Conservation (phyloP, 2,329 filamentous ascomycete species). For the Ophiostoma novo-ulmi region DNA sequence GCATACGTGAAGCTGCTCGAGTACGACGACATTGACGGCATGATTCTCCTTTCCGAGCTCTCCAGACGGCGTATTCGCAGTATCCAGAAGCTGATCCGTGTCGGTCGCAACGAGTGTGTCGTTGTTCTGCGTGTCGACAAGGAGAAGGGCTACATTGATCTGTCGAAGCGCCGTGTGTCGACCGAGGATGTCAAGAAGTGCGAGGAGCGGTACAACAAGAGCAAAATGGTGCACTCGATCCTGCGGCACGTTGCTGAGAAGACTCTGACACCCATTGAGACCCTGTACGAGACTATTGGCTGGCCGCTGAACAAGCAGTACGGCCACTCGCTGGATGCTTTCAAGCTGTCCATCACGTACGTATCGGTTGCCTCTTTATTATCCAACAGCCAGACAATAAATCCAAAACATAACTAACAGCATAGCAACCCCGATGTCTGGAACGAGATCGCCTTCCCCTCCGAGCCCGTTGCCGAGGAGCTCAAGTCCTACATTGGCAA, state of each 20-base stretch:
- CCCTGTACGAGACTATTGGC: constrained; percentile 86
- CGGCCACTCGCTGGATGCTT: constrained; percentile 92
- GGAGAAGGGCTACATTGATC: constrained; percentile 97
- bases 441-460: constrained; percentile 87
- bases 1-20: constrained; percentile 99
- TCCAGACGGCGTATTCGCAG: constrained; percentile 96
- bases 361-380: constrained; percentile 31
- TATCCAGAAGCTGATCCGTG: constrained; percentile 98
- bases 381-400: background rate
- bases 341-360: constrained; percentile 97
- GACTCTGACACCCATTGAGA: constrained; percentile 88
- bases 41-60: constrained; percentile 97
- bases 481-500: constrained; percentile 94
- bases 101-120: constrained; percentile 96
- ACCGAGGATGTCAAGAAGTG: constrained; percentile 97
- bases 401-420: background rate
- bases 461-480: constrained; percentile 77
- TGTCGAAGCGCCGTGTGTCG: constrained; percentile 96
- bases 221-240: constrained; percentile 98
- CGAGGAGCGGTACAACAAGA: constrained; percentile 99
- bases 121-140: constrained; percentile 98
- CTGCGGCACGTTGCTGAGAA: constrained; percentile 99
- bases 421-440: constrained; percentile 86
- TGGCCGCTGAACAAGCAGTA: constrained; percentile 99
- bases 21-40: constrained; percentile 99